Percentiles rank a stretch among this genome's conserved stretches.
phyloP scores from a whole-genome alignment of 2,329 filamentous ascomycete species.

The Penicillium sp. region DNA sequence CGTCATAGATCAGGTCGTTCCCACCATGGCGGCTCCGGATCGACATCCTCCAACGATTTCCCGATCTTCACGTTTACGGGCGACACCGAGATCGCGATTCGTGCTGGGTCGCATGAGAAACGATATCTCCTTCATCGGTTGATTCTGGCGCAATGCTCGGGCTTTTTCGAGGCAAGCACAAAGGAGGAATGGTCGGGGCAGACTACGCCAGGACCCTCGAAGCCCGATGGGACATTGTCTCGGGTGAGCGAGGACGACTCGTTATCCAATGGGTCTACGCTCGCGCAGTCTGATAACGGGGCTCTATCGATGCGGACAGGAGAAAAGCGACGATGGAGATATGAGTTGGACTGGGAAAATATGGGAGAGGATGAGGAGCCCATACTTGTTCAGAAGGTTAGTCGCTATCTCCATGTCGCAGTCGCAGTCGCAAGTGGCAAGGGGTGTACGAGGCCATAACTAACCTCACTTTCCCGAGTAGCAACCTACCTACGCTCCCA shows the following conservation, averaged over 20 bases:
- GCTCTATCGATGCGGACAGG: constrained; percentile 39
- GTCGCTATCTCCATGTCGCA: constrained; percentile 1
- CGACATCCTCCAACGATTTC: constrained; percentile 82
- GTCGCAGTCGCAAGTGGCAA: background rate
- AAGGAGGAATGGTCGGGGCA: constrained; percentile 71
- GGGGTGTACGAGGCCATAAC: background rate
- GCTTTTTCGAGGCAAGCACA: constrained; percentile 82
- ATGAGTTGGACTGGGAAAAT: constrained; percentile 77
- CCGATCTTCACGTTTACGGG: constrained; percentile 86
- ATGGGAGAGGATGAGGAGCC: constrained; percentile 72
- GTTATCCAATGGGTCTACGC: constrained; percentile 37
- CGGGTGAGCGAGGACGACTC: constrained; percentile 38
- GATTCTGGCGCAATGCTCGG: constrained; percentile 85
- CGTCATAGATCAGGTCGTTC: constrained; percentile 77
- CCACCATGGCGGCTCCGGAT: constrained; percentile 70
- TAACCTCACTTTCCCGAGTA: constrained; percentile 18
- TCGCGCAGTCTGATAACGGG: constrained; percentile 39
- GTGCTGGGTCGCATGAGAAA: constrained; percentile 68
- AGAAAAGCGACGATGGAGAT: constrained; percentile 72
- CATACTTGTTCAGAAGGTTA: constrained; percentile 81
- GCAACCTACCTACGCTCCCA: constrained; percentile 45
- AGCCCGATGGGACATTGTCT: constrained; percentile 38
- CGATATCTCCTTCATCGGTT: constrained; percentile 84
- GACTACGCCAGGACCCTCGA: constrained; percentile 45
- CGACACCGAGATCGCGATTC: constrained; percentile 86